Percentiles rank a stretch among this genome's conserved stretches.
Evolutionary conservation across 2,329 filamentous ascomycete species (phyloP).

Genomic region (Daldinia eschscholtzii): DNA sequence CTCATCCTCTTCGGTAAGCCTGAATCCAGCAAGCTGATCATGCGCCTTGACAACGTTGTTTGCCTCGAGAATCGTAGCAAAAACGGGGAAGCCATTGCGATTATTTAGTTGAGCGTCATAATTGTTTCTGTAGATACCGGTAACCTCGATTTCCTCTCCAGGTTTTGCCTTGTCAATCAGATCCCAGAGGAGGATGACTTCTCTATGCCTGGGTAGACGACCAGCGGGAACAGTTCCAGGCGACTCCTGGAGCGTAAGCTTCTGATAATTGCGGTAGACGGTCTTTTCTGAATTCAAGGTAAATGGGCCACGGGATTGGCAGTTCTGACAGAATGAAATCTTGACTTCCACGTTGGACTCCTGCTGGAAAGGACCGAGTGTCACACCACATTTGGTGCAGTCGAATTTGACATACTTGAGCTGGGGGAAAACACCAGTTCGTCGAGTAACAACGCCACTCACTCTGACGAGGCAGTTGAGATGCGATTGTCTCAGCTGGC

Average conservation of each 20-base stretch:
- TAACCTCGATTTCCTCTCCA: conserved; percentile 97
- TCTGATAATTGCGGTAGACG: conserved; percentile 98
- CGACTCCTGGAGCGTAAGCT: conserved; percentile 95
- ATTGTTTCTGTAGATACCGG: conserved; percentile 97
- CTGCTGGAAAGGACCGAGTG: conserved; percentile 95
- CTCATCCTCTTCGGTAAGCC: conserved; percentile 94
- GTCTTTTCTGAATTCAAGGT: conserved; percentile 97
- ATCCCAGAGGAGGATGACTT: conserved; percentile 96
- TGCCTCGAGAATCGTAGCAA: conserved; percentile 96
- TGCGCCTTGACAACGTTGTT: conserved; percentile 98
- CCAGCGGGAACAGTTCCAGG: conserved; percentile 96
- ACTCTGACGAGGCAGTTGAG: conserved; percentile 96
- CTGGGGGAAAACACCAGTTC: conserved; percentile 96
- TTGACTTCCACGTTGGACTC: conserved; percentile 97
- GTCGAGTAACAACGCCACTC: conserved; percentile 92
- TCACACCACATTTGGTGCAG: conserved; percentile 91
- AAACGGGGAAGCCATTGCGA: conserved; percentile 98
- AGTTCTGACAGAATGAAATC: conserved; percentile 95
- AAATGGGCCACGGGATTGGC: conserved; percentile 94
- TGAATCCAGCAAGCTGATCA: conserved; percentile 96
- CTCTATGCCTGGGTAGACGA: conserved; percentile 90
- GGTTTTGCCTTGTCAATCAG: conserved; percentile 97
- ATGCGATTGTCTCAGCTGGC: conserved; percentile 93
- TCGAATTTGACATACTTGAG: conserved; percentile 99
- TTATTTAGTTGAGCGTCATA: conserved; percentile 98